Percentiles rank a stretch among this genome's conserved stretches.
phyloP scores from a whole-genome alignment of 2,329 filamentous ascomycete species.

The Dryadomyces quercus-mongolicae region DNA sequence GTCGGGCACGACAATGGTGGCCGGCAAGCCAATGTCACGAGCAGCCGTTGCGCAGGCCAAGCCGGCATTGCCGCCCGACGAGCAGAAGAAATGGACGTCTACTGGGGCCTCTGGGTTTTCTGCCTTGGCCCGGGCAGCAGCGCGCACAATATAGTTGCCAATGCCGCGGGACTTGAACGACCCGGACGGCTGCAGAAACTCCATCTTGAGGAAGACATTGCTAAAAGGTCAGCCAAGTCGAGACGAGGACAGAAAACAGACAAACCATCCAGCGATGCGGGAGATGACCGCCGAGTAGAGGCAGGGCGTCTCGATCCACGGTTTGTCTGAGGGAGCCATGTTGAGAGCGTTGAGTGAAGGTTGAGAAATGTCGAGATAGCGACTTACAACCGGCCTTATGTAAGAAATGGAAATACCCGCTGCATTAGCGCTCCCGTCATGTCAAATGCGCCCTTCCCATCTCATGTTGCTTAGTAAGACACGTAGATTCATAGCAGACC shows the following conservation, averaged over 20 bases:
- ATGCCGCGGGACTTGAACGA: constrained; percentile 77
- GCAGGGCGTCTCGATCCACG: constrained; percentile 59
- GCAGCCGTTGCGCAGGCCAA: constrained; percentile 68
- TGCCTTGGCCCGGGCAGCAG: constrained; percentile 15
- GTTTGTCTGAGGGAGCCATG: constrained; percentile 14
- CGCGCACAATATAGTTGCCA: constrained; percentile 54
- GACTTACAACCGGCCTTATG: too few relatives aligned
- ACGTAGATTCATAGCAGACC: neutral
- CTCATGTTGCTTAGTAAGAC: neutral
- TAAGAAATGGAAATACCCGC: too few relatives aligned
- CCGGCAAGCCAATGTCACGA: constrained; percentile 43
- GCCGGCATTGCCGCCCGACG: constrained; percentile 68
- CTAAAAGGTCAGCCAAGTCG: constrained; percentile 19
- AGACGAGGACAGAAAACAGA: constrained; percentile 1
- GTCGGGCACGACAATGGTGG: constrained; percentile 60
- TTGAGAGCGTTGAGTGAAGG: neutral
- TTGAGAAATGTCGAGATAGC: neutral
- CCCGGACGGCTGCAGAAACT: constrained; percentile 68
- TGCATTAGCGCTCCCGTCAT: neutral
- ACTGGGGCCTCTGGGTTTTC: neutral
- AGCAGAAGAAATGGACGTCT: constrained; percentile 56
- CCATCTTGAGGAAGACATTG: constrained; percentile 72
- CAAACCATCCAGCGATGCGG: constrained; percentile 54
- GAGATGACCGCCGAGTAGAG: constrained; percentile 53
- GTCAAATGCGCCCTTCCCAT: neutral